These are phyloP conservation scores for Coccomyxa sp. DNA, from an alignment of 139 green algal genomes.

Conservation along the genomic window DNA sequence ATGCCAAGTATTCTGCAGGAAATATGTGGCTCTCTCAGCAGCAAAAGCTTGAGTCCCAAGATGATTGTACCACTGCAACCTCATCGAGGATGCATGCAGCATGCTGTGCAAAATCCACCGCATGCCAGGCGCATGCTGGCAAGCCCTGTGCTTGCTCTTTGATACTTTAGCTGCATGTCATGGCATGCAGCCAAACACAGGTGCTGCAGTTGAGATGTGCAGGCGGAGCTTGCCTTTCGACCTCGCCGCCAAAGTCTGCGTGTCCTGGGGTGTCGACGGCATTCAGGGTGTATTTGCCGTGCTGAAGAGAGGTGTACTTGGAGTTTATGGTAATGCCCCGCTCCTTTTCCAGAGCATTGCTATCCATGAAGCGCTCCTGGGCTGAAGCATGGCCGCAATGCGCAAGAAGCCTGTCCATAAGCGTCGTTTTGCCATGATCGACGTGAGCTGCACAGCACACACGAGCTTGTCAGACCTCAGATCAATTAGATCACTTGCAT, in stretches of 20 bases:
- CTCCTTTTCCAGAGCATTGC: conserved; percentile 77
- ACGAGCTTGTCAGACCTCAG: too few relatives aligned
- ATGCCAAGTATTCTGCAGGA: conserved; percentile 71
- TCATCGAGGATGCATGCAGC: too few relatives aligned
- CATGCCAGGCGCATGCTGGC: too few relatives aligned
- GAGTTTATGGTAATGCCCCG: conserved; percentile 87
- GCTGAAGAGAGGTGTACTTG: conserved; percentile 68
- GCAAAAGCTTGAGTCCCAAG: neutral
- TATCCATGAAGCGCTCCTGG: conserved; percentile 76
- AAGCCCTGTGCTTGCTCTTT: too few relatives aligned
- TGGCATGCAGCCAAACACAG: too few relatives aligned
- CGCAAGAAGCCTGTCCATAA: conserved; percentile 70
- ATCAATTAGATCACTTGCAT: too few relatives aligned
- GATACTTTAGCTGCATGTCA: too few relatives aligned
- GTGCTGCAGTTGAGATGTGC: neutral
- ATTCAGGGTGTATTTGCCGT: conserved; percentile 65
- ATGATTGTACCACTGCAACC: too few relatives aligned
- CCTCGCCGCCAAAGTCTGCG: conserved; percentile 90
- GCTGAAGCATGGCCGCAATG: conserved; percentile 35
- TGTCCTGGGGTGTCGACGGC: conserved; percentile 90
- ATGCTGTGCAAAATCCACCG: too few relatives aligned
- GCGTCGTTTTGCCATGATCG: conserved; percentile 92
- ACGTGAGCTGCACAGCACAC: conserved; percentile 80
- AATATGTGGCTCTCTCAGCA: neutral
- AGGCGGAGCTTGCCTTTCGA: conserved; percentile 62